phyloP scores from a whole-genome alignment of 345 rosid genomes.

The Pugionium cornutum region DNA sequence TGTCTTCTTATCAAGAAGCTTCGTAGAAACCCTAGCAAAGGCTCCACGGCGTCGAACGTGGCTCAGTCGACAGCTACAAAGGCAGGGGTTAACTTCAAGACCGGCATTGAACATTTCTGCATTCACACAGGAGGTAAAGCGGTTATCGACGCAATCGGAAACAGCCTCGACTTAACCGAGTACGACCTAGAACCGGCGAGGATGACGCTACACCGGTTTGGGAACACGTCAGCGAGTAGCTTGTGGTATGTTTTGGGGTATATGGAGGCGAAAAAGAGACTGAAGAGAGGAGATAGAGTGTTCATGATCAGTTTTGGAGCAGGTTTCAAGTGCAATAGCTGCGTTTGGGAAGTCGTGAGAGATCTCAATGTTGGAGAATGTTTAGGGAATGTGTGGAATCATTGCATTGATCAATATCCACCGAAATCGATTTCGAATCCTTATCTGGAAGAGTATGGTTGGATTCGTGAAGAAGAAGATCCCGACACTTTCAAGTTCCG shows the following conservation, averaged over 20 bases:
- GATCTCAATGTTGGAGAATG: constrained; percentile 39
- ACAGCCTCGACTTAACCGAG: constrained; percentile 54
- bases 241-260: constrained; percentile 81
- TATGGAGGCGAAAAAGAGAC: constrained; percentile 53
- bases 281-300: constrained; percentile 48
- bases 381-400: constrained; percentile 59
- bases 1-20: constrained; percentile 23
- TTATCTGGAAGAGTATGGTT: constrained; percentile 80
- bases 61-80: constrained; percentile 19
- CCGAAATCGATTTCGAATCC: constrained; percentile 68
- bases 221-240: constrained; percentile 87
- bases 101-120: constrained; percentile 80
- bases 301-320: constrained; percentile 68
- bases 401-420: constrained; percentile 72
- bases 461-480: constrained; percentile 85
- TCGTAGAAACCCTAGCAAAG: constrained; percentile 33
- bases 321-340: constrained; percentile 46
- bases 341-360: constrained; percentile 62
- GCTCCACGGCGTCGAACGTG: constrained; percentile 26
- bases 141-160: constrained; percentile 70
- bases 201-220: constrained; percentile 80
- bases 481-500: constrained; percentile 56
- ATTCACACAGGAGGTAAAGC: constrained; percentile 90
- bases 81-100: constrained; percentile 53
- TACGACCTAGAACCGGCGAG: constrained; percentile 76